phyloP scores from a whole-genome alignment of 192 early-diverging fungal species.

The Gonapodya sp. region DNA sequence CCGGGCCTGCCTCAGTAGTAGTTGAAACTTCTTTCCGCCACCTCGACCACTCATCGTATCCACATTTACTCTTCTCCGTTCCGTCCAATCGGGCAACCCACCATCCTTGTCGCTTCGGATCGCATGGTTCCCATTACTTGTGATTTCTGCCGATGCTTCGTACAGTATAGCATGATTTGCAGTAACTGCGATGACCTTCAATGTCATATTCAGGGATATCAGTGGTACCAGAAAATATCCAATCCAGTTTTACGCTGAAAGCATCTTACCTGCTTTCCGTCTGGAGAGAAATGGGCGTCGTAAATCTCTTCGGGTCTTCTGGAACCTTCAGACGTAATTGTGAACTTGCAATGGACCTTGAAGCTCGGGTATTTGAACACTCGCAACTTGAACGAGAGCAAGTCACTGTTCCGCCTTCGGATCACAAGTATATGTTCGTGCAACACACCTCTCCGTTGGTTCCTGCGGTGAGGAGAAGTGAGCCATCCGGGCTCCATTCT shows the following conservation, averaged over 20 bases:
- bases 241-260: no score
- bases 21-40: not conserved
- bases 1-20: not conserved
- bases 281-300: not conserved
- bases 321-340: not conserved
- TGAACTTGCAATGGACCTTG: not conserved
- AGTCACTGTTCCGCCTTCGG: no score
- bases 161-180: not conserved
- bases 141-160: not conserved
- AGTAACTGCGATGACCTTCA: not conserved
- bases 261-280: not conserved
- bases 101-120: not conserved
- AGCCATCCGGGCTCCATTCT: constrained; percentile 2
- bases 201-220: not conserved
- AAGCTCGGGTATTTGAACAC: not conserved
- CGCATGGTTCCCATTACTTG: no score
- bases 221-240: not conserved
- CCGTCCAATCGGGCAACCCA: not conserved
- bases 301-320: not conserved
- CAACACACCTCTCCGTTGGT: not conserved
- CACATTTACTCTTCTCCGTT: not conserved
- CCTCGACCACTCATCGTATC: not conserved
- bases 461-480: not conserved
- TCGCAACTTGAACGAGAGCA: no score
- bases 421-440: no score